Evolutionary conservation across 768 basidiomycete genomes (phyloP).

Genomic region (Boletus patriciae): DNA sequence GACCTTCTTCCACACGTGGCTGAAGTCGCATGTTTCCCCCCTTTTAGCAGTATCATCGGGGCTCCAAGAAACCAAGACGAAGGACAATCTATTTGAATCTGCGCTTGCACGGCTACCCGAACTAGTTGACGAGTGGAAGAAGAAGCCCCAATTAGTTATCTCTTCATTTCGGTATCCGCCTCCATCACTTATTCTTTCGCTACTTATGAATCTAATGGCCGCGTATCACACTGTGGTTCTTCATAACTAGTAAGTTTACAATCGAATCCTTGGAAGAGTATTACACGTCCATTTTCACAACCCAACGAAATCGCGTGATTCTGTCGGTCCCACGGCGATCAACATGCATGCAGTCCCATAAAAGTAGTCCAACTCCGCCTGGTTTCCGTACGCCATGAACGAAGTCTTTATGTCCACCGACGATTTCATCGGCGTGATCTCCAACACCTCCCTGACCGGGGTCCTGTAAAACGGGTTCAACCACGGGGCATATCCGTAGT

Average conservation of each 20-base stretch:
- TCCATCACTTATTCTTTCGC: too few species aligned
- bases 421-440: constrained; percentile 13
- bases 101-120: too few species aligned
- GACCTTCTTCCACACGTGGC: too few species aligned
- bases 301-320: not conserved
- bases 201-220: too few species aligned
- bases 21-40: too few species aligned
- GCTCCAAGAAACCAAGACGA: too few species aligned
- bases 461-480: not conserved
- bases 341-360: constrained; percentile 20
- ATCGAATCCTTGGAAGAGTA: not conserved
- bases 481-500: not conserved
- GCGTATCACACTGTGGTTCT: too few species aligned
- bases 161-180: too few species aligned
- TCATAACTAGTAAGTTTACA: not conserved
- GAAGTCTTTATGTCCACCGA: not conserved
- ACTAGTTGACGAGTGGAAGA: too few species aligned
- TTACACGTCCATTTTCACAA: not conserved
- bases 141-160: too few species aligned
- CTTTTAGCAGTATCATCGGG: too few species aligned
- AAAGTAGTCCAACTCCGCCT: constrained; percentile 2
- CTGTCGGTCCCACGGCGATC: constrained; percentile 1
- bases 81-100: too few species aligned
- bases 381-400: constrained; percentile 2
- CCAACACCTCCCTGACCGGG: constrained; percentile 9